Evolutionary conservation across 2,329 filamentous ascomycete genomes (phyloP).

Genomic region (Cercospora sesami): DNA sequence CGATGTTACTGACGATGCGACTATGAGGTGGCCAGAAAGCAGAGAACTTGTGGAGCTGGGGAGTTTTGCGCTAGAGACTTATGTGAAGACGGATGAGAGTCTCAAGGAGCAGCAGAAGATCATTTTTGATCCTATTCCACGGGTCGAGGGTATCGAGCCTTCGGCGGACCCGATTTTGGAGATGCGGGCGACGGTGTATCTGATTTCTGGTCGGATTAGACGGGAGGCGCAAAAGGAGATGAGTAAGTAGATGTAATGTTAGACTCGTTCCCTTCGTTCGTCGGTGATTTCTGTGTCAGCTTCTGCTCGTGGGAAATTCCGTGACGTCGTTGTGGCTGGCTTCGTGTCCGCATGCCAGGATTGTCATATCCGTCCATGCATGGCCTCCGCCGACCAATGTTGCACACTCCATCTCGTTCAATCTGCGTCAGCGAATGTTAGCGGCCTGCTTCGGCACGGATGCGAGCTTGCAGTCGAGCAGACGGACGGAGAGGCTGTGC

Average conservation of each 20-base stretch:
- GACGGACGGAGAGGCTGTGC: neutral
- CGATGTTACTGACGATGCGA: slow-evolving; percentile 52
- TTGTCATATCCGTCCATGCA: neutral
- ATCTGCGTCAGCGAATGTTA: neutral
- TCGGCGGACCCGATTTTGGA: slow-evolving; percentile 59
- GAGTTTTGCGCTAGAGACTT: slow-evolving; percentile 46
- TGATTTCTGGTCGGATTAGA: slow-evolving; percentile 57
- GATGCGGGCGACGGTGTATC: slow-evolving; percentile 56
- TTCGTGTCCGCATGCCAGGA: neutral
- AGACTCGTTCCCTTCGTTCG: neutral
- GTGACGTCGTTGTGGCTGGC: slow-evolving; percentile 8
- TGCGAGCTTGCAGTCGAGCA: neutral
- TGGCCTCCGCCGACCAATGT: neutral
- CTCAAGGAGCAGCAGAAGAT: slow-evolving; percentile 51
- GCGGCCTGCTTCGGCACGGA: neutral
- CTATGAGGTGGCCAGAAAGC: slow-evolving; percentile 55
- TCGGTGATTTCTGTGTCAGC: neutral
- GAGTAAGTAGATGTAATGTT: neutral
- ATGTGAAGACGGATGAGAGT: slow-evolving; percentile 40
- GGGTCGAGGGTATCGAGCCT: slow-evolving; percentile 55
- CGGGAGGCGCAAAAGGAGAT: slow-evolving; percentile 35
- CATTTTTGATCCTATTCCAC: slow-evolving; percentile 61
- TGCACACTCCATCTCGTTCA: neutral
- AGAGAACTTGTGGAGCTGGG: slow-evolving; percentile 55
- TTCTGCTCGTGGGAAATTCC: neutral